These are phyloP conservation scores for Lodderomyces oxycetoniae DNA, from an alignment of 1,139 yeast genomes.

Conservation along the genomic window DNA sequence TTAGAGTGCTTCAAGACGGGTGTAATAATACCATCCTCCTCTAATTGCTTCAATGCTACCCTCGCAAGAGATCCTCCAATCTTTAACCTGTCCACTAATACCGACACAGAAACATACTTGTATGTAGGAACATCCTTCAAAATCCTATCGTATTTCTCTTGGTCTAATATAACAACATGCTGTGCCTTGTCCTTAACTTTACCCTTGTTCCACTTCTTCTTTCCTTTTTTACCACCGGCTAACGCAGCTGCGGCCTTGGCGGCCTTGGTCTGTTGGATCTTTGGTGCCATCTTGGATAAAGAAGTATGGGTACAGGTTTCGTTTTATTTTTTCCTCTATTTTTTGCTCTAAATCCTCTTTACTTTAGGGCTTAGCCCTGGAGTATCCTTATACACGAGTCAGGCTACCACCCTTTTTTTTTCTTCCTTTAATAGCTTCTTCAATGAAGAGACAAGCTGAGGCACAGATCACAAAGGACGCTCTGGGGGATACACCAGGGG, in stretches of 20 bases:
- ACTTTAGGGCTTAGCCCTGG: too few relatives aligned
- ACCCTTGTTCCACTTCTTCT: slow-evolving; percentile 99
- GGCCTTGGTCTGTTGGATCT: slow-evolving; percentile 98
- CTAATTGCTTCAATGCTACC: slow-evolving; percentile 95
- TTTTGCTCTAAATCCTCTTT: too few relatives aligned
- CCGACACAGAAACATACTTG: slow-evolving; percentile 97
- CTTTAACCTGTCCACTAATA: slow-evolving; percentile 98
- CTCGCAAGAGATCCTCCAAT: slow-evolving; percentile 99
- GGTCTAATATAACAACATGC: slow-evolving; percentile 96
- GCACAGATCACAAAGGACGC: slow-evolving; percentile 51
- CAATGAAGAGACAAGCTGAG: slow-evolving; percentile 64
- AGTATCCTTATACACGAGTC: too few relatives aligned
- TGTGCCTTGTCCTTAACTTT: slow-evolving; percentile 99
- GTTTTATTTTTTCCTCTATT: too few relatives aligned
- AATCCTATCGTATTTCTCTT: slow-evolving; percentile 98
- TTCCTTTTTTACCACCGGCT: slow-evolving; percentile 99
- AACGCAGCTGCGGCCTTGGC: slow-evolving; percentile 99
- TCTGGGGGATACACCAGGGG: slow-evolving; percentile 24
- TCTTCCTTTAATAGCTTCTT: too few relatives aligned
- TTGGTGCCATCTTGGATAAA: slow-evolving; percentile 79
- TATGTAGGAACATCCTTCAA: slow-evolving; percentile 98
- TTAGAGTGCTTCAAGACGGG: slow-evolving; percentile 93
- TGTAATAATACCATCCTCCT: slow-evolving; percentile 91
- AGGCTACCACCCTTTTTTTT: too few relatives aligned
- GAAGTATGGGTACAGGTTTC: too few relatives aligned